Conservation (phyloP, 129 eudicot genomes). For the Chrysanthemum makinoi region DNA sequence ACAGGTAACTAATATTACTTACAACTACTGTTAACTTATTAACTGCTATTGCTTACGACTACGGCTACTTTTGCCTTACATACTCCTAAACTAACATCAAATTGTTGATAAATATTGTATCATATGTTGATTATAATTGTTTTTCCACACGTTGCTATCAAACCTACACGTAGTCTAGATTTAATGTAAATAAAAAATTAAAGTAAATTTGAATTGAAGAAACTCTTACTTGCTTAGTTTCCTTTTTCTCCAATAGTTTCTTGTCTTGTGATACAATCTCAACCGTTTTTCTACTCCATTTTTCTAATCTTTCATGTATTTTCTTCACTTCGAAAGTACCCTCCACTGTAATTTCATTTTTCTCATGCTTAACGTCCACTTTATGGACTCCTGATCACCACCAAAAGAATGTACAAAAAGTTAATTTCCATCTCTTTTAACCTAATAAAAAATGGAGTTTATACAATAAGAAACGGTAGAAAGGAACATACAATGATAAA, state of each 20-base stretch:
- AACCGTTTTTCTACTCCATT: conserved; percentile 81
- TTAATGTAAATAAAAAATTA: background rate
- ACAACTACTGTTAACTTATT: too few species aligned
- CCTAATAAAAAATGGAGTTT: too few species aligned
- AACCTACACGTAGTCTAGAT: too few species aligned
- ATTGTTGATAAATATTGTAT: too few species aligned
- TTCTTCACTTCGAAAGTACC: conserved; percentile 81
- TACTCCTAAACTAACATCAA: too few species aligned
- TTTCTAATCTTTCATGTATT: conserved; percentile 67
- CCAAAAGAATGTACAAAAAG: background rate
- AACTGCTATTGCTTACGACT: too few species aligned
- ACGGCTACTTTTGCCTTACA: too few species aligned
- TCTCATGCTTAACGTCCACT: conserved; percentile 70
- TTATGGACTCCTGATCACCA: conserved; percentile 65
- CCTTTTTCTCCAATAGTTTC: conserved; percentile 35
- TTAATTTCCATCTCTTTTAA: too few species aligned
- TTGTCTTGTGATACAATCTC: conserved; percentile 56
- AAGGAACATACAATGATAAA: too few species aligned
- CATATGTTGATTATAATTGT: background rate
- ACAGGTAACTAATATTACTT: too few species aligned
- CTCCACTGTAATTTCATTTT: conserved; percentile 66
- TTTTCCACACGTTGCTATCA: too few species aligned
- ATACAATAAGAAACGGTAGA: too few species aligned
- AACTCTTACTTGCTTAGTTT: conserved; percentile 43
- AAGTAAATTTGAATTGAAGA: background rate